Evolutionary conservation across 805 yeast species (phyloP).

Genomic region (Lachancea mirantina): DNA sequence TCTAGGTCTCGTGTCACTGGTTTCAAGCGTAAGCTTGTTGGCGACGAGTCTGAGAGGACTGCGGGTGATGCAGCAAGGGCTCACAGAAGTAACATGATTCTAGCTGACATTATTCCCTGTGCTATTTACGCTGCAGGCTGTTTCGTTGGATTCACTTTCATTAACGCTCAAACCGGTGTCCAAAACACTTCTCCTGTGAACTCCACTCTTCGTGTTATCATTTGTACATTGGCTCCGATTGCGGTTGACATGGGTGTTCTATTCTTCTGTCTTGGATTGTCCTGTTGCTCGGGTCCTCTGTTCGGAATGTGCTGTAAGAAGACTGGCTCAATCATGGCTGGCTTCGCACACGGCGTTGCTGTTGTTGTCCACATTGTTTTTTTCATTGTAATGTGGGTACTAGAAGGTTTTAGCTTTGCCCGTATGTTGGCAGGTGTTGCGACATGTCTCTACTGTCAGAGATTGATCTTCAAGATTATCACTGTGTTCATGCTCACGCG

Average conservation of each 20-base stretch:
- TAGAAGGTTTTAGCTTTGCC: constrained; percentile 85
- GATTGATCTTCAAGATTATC: constrained; percentile 77
- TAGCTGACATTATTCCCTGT: constrained; percentile 68
- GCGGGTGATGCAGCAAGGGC: constrained; percentile 72
- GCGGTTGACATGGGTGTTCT: constrained; percentile 83
- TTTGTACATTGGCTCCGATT: constrained; percentile 86
- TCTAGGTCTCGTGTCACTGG: constrained; percentile 90
- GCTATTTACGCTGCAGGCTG: constrained; percentile 70
- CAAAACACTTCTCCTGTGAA: constrained; percentile 48
- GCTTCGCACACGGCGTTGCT: constrained; percentile 90
- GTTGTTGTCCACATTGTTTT: constrained; percentile 80
- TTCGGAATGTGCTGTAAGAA: constrained; percentile 92
- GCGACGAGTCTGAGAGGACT: constrained; percentile 57
- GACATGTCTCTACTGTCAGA: constrained; percentile 79
- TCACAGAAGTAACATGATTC: constrained; percentile 63
- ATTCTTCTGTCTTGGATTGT: constrained; percentile 65
- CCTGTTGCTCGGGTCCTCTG: constrained; percentile 97
- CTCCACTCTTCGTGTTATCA: constrained; percentile 62
- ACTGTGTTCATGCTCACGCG: constrained; percentile 76
- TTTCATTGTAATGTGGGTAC: constrained; percentile 94
- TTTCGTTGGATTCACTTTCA: constrained; percentile 71
- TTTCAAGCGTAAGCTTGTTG: constrained; percentile 65
- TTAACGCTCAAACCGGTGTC: constrained; percentile 85
- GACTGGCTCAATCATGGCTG: constrained; percentile 93
- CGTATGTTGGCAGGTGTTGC: constrained; percentile 82